A percentile compares a stretch with the other conserved stretches of the same genome.
Conservation (phyloP, 352 stramenopile species). For the Pseudoperonospora humuli region DNA sequence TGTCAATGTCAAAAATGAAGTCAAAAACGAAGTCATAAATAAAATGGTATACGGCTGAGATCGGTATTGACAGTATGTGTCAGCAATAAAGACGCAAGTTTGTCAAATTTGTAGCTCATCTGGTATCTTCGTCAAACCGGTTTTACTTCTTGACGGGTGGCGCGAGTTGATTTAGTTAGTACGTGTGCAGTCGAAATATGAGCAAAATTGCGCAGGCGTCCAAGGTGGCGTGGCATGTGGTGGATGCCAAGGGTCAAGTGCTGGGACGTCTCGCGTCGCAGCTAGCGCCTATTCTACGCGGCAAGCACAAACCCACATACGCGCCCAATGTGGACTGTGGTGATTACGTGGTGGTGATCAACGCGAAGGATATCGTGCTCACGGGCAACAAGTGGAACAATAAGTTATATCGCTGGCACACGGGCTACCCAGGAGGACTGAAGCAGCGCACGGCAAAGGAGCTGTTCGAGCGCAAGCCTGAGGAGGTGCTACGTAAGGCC, state of each 20-base stretch:
- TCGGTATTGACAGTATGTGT: too few relatives aligned
- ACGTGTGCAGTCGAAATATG: slow-evolving; percentile 39
- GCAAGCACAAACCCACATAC: slow-evolving; percentile 99
- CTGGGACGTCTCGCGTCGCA: slow-evolving; percentile 94
- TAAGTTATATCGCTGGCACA: slow-evolving; percentile 98
- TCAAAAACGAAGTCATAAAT: too few relatives aligned
- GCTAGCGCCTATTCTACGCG: slow-evolving; percentile 93
- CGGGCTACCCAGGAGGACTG: slow-evolving; percentile 93
- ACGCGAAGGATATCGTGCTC: slow-evolving; percentile 93
- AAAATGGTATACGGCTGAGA: too few relatives aligned
- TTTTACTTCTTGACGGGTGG: too few relatives aligned
- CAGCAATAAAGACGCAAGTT: too few relatives aligned
- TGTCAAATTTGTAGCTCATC: too few relatives aligned
- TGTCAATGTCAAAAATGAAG: neutral
- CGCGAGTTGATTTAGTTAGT: too few relatives aligned
- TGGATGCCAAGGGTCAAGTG: slow-evolving; percentile 94
- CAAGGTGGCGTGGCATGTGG: slow-evolving; percentile 92
- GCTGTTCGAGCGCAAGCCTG: slow-evolving; percentile 91
- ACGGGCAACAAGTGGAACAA: slow-evolving; percentile 95
- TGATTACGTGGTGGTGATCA: slow-evolving; percentile 97
- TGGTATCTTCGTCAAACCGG: too few relatives aligned
- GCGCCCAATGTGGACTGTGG: slow-evolving; percentile 96
- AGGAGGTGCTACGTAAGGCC: slow-evolving; percentile 93
- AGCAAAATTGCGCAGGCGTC: slow-evolving; percentile 78
- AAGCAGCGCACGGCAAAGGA: slow-evolving; percentile 93